Evolutionary conservation across 2,329 filamentous ascomycete genomes (phyloP), one percentile per base, ranked within the genome.

Genomic region (Venturia nashicola): DNA sequence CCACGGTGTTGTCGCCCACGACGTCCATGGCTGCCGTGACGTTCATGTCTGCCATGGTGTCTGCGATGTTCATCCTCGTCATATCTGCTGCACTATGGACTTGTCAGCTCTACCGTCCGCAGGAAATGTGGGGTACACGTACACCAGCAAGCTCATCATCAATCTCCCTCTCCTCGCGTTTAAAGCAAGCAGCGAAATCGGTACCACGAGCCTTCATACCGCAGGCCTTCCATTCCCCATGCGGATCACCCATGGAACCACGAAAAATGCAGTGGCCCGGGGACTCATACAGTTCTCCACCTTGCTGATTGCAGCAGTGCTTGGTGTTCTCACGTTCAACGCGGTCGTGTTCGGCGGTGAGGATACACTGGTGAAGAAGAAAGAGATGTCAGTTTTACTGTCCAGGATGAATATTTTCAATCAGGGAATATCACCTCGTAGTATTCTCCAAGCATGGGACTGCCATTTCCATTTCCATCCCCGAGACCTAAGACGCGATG

Each of bases 91-190:
- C 57, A 36, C 57, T 60, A 20, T 23, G 36, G 36, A 27, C 3
- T 18, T 23, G 36, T 44, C n/a, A 55, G 57, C 36, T 42, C 20
- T 39, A 39, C 2, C 5, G 11, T 3, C 36, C 14, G 27, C 32
- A 60, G 7, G 2, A 27, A 59, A 14, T 14, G 9, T 6, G 18
- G 36, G 3, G 6, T 8, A 23, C 12, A 23, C 57, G 16, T 60
- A 60, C 57, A 42, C 57, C 57, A 60, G 36, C 44, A n/a, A 62
- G 61, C 32, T 62, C 61, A 23, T 62, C 61, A 16, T 62, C 61
- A 51, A 62, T 40, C 34, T 62, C 61, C 11, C 42, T 27, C 20
- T 46, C n/a, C 40, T 62, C 61, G 23, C 61, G 61, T 20, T n/a
- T 9, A 23, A 54, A 62, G 61, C 61, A 62, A 14, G n/a, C 61